These are phyloP conservation scores for Harringtonia lauricola DNA, from an alignment of 2,329 filamentous ascomycete species.

Conservation along the genomic window DNA sequence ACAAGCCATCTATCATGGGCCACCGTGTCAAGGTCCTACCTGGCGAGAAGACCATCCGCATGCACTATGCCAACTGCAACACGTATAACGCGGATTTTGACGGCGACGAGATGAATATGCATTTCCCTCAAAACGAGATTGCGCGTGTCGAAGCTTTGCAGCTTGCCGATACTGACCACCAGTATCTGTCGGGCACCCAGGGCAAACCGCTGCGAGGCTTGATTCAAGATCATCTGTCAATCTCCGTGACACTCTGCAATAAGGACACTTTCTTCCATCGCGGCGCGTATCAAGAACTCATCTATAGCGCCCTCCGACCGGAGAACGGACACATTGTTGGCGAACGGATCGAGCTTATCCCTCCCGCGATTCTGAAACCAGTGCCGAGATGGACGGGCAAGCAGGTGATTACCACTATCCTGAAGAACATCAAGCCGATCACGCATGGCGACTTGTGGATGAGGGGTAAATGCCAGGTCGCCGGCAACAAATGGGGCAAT, in stretches of 20 bases:
- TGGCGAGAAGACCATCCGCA: conserved; percentile 93
- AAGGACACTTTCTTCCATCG: conserved; percentile 84
- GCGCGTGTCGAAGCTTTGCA: conserved; percentile 86
- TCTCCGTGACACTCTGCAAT: conserved; percentile 82
- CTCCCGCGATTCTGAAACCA: conserved; percentile 75
- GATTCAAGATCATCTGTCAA: conserved; percentile 97
- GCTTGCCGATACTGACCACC: conserved; percentile 92
- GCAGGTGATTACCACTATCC: conserved; percentile 82
- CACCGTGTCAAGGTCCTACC: conserved; percentile 86
- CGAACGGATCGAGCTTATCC: conserved; percentile 69
- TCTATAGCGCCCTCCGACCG: conserved; percentile 81
- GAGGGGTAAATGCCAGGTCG: conserved; percentile 66
- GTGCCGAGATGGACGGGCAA: conserved; percentile 86
- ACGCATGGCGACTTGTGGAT: conserved; percentile 70
- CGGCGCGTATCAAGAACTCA: conserved; percentile 83
- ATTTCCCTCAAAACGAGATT: conserved; percentile 95
- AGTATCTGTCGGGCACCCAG: conserved; percentile 88
- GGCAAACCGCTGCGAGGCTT: conserved; percentile 90
- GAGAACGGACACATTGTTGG: conserved; percentile 81
- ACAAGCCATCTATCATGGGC: conserved; percentile 99
- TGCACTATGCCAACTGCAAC: conserved; percentile 99
- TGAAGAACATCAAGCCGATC: conserved; percentile 80
- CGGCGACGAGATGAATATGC: conserved; percentile 99
- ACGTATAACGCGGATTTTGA: conserved; percentile 99
- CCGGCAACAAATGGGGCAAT: conserved; percentile 67